Evolutionary conservation across 495 filamentous ascomycete genomes (phyloP).

Genomic region (Cercophora samala): DNA sequence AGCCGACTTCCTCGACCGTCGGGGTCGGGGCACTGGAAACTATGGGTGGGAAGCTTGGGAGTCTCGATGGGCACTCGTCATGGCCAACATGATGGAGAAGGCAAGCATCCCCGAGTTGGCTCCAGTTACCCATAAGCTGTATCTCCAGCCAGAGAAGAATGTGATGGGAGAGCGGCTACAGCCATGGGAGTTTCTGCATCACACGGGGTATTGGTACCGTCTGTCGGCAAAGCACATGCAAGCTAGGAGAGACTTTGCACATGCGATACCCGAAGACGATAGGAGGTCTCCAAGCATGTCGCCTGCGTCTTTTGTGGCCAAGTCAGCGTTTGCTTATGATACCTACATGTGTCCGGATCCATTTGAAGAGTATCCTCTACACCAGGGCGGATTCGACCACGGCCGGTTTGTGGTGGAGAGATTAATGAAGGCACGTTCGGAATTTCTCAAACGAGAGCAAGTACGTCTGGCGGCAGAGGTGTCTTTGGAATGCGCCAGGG

Average conservation of each 20-base stretch:
- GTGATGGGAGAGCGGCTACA: slow-evolving; percentile 62
- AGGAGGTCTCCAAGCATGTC: slow-evolving; percentile 62
- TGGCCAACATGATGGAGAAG: slow-evolving; percentile 74
- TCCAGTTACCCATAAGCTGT: slow-evolving; percentile 42
- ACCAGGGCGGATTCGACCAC: slow-evolving; percentile 61
- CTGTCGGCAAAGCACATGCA: slow-evolving; percentile 64
- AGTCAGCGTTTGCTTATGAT: slow-evolving; percentile 70
- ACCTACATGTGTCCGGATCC: slow-evolving; percentile 80
- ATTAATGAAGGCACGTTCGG: slow-evolving; percentile 56
- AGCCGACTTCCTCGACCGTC: slow-evolving; percentile 70
- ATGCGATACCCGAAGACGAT: slow-evolving; percentile 71
- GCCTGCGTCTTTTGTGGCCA: slow-evolving; percentile 64
- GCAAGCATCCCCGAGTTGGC: slow-evolving; percentile 49
- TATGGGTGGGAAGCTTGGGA: slow-evolving; percentile 91
- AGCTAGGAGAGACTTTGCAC: slow-evolving; percentile 57
- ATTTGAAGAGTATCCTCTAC: slow-evolving; percentile 62
- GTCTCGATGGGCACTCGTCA: slow-evolving; percentile 73
- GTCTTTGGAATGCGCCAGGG: slow-evolving; percentile 64
- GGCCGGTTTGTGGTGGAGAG: slow-evolving; percentile 57
- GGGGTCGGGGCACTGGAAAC: slow-evolving; percentile 74
- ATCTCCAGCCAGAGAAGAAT: slow-evolving; percentile 64
- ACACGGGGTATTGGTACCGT: slow-evolving; percentile 83
- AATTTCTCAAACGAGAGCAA: slow-evolving; percentile 65
- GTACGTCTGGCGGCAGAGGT: slow-evolving; percentile 63
- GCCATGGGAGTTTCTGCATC: slow-evolving; percentile 80